Evolutionary conservation across 805 yeast species (phyloP).

Genomic region (Zygotorulaspora sp.): DNA sequence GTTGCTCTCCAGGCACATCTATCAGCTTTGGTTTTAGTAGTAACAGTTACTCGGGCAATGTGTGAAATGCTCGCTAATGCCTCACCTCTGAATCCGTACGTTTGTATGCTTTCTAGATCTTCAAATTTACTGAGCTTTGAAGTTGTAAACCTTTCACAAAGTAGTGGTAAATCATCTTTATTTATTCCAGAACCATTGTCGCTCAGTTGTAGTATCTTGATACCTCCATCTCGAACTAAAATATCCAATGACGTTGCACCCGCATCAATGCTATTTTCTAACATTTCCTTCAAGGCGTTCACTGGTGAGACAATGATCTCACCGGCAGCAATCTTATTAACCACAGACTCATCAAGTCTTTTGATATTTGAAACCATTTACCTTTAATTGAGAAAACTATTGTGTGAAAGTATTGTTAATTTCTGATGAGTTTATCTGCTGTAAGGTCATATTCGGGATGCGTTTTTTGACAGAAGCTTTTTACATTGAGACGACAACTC

Average conservation of each 20-base stretch:
- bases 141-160: constrained; percentile 92
- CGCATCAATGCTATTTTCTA: constrained; percentile 93
- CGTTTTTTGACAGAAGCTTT: too few relatives aligned
- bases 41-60: constrained; percentile 73
- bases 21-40: constrained; percentile 60
- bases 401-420: not conserved
- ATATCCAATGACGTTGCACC: constrained; percentile 69
- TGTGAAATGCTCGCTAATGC: constrained; percentile 94
- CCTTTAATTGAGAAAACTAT: not conserved
- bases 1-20: constrained; percentile 66
- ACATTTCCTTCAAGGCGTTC: constrained; percentile 86
- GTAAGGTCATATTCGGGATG: too few relatives aligned
- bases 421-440: too few relatives aligned
- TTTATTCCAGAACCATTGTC: constrained; percentile 86
- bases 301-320: constrained; percentile 92
- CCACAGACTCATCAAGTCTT: constrained; percentile 63
- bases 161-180: constrained; percentile 63
- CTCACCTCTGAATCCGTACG: constrained; percentile 96
- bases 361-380: constrained; percentile 25
- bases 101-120: constrained; percentile 63
- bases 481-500: too few relatives aligned
- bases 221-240: constrained; percentile 85
- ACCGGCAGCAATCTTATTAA: constrained; percentile 94
- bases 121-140: constrained; percentile 73
- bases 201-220: constrained; percentile 76